phyloP scores from a whole-genome alignment of 1,284 basidiomycete species.

The Pterulicium gracile region DNA sequence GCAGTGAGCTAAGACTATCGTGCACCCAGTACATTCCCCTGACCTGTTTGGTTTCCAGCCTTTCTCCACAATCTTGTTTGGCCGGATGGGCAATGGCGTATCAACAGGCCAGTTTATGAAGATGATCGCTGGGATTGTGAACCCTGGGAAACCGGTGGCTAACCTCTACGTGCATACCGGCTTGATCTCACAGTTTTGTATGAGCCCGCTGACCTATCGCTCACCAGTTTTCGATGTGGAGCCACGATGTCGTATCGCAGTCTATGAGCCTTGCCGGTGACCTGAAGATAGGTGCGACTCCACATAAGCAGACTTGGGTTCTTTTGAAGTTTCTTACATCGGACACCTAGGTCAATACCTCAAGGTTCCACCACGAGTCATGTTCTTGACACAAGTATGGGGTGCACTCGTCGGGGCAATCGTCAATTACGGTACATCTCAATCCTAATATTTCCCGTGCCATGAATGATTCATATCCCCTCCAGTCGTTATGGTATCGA shows the following conservation, averaged over 20 bases:
- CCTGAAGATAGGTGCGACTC: conserved; percentile 64
- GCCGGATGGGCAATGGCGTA: conserved; percentile 48
- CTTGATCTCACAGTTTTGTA: neutral
- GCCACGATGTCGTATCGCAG: conserved; percentile 43
- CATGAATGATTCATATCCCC: neutral
- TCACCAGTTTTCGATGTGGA: conserved; percentile 50
- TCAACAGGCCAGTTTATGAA: conserved; percentile 52
- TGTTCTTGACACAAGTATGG: too few species aligned
- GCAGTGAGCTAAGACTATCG: conserved; percentile 19
- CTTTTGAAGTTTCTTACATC: too few species aligned
- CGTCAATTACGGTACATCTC: conserved; percentile 21
- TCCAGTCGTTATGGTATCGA: conserved; percentile 28
- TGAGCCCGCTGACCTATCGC: neutral
- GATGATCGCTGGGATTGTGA: conserved; percentile 53
- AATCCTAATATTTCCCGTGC: neutral
- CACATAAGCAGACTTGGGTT: conserved; percentile 67
- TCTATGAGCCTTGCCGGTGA: conserved; percentile 42
- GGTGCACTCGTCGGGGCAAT: conserved; percentile 8
- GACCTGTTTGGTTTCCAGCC: conserved; percentile 13
- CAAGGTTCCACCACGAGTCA: too few species aligned
- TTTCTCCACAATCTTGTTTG: conserved; percentile 29
- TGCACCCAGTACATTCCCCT: neutral
- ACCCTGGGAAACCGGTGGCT: conserved; percentile 53
- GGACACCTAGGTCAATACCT: too few species aligned
- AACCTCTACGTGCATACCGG: conserved; percentile 46